These are phyloP conservation scores for Anethum foeniculum DNA, from an alignment of 140 eudicot species.

Conservation along the genomic window DNA sequence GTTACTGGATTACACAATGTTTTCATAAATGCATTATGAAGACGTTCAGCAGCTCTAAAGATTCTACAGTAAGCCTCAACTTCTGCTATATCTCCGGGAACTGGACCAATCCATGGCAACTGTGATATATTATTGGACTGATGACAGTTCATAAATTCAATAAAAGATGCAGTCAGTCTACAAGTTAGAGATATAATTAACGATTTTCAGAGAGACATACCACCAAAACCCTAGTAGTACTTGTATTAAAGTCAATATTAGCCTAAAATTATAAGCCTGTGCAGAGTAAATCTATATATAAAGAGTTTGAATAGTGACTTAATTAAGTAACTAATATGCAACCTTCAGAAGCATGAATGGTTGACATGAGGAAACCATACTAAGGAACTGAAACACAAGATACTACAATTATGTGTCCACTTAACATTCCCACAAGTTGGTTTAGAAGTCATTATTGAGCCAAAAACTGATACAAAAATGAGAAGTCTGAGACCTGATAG, in stretches of 20 bases:
- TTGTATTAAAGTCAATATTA: neutral
- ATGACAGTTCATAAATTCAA: conserved; percentile 18
- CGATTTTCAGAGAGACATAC: neutral
- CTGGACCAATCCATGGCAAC: conserved; percentile 84
- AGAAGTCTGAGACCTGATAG: neutral
- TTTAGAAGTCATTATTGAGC: neutral
- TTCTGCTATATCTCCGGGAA: conserved; percentile 97
- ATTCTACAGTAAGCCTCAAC: conserved; percentile 98
- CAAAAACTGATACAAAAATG: neutral
- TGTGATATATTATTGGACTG: conserved; percentile 62
- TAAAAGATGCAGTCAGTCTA: neutral
- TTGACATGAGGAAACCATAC: neutral
- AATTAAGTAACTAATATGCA: too few relatives aligned
- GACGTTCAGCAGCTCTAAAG: conserved; percentile 82
- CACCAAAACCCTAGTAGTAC: neutral
- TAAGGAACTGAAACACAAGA: neutral
- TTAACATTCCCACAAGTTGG: neutral
- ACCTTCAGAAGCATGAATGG: neutral
- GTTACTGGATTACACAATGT: conserved; percentile 82
- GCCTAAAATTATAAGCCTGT: neutral
- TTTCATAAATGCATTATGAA: conserved; percentile 78
- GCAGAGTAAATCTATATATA: neutral
- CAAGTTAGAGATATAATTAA: conserved; percentile 1
- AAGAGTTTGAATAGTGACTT: neutral
- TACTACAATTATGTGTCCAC: neutral